Conservation (phyloP, 805 yeast genomes). For the Cyberlindnera americana region DNA sequence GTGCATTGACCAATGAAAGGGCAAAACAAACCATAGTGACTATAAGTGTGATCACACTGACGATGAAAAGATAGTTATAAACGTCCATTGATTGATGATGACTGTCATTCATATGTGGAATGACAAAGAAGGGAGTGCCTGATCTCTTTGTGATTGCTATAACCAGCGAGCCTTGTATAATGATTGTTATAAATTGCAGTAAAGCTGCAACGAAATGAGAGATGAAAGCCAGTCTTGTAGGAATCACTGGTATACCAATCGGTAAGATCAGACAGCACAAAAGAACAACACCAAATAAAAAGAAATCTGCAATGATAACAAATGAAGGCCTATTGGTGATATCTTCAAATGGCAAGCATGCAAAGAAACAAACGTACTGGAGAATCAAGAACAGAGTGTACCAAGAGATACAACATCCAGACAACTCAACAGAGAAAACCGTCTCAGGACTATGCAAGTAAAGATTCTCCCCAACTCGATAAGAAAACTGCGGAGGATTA, state of each 20-base stretch:
- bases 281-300: conserved; percentile 10
- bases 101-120: not conserved
- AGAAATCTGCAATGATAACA: conserved; percentile 10
- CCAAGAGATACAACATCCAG: not conserved
- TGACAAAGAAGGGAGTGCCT: conserved; percentile 1
- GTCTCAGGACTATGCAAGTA: conserved; percentile 3
- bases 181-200: conserved; percentile 3
- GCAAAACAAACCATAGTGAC: not conserved
- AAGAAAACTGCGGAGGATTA: conserved; percentile 1
- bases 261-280: conserved; percentile 13
- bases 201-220: conserved; percentile 4
- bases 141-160: no score
- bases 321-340: conserved; percentile 20
- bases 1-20: conserved; percentile 1
- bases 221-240: conserved; percentile 4
- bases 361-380: conserved; percentile 17
- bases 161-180: conserved; percentile 5
- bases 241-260: conserved; percentile 6
- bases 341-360: conserved; percentile 17
- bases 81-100: not conserved
- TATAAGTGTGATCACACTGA: not conserved
- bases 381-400: conserved; percentile 8
- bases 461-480: conserved; percentile 5
- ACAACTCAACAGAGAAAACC: conserved; percentile 7
- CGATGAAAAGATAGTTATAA: not conserved